Base-by-base conservation (phyloP, 306 rosid genomes). In the Elaeagnus macrophylla region DNA sequence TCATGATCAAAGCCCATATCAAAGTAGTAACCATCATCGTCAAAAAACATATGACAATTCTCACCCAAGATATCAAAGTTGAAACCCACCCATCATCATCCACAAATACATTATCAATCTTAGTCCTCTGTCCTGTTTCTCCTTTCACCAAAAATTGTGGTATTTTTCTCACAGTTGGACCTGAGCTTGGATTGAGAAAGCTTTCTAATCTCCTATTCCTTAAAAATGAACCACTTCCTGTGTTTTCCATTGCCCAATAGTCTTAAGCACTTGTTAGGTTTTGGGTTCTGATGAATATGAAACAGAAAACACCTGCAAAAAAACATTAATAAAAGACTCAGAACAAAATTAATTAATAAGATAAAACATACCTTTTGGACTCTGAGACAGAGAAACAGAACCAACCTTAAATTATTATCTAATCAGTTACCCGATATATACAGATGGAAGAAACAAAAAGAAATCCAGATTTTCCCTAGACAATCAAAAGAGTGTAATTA, bases 161-260 rank as follows among this genome's bases (percentile, higher is more conserved):
- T 48, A 56, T 48, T 52, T 52, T 77, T 64, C 44, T 69, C 55
- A 67, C 64, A 44, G 56, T 79, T 51, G 14, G 75, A n/a, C 64
- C 64, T 60, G 66, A 66, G 52, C 78, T 74, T 74, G 77, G 53
- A 67, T 61, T 47, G 60, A 77, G 50, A 61, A 51, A 74, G 66
- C 79, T 83, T 65, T 72, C 79, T 36, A 79, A 72, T 58, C 83
- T 77, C 61, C 79, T 66, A 41, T 51, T 69, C 76, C 90, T 79
- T 60, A 69, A 44, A 63, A 72, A 51, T 15, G 73, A 73, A 68
- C 67, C 49, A 48, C 71, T 72, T 53, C 77, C 81, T 48, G 51
- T 48, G 47, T 40, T 64, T 45, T 57, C 66, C 70, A 65, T 60
- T 12, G 43, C 6, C 39, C 38, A 37, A n/a, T 3, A 1, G 37